Evolutionary conservation across 2,329 filamentous ascomycete species (phyloP), one percentile per base, ranked within the genome.

Genomic region (Dryadomyces quercivorus): DNA sequence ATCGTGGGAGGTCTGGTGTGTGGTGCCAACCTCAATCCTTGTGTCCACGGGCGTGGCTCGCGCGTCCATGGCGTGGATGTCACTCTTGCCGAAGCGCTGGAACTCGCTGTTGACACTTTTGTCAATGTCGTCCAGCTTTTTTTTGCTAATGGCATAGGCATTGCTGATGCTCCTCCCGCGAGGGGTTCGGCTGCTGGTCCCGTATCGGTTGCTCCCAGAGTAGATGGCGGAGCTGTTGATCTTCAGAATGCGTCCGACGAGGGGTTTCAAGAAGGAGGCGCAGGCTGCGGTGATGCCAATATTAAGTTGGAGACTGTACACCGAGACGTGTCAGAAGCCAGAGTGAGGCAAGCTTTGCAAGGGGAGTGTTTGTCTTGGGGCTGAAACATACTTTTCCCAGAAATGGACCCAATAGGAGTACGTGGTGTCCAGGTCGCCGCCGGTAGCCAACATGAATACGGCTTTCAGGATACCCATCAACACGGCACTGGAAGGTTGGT

Each of bases 401-500:
- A 55, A 55, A 45, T 55, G 53, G n/a, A 55, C 53, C 42, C 49
- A 51, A 31, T 55, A 55, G 10, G 40, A 10, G 31, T 61, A 65
- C 1, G 59, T 65, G 7, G 57, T 59, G 46, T 66, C 64, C 16
- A 56, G 59, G 22, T 61, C 56, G n/a, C 61, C 60, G 12, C 63
- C 62, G 31, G 60, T 64, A 3, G 61, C 61, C 36, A 66, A 60
- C 60, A 64, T 63, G 52, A 62, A 65, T 1, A 64, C 55, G 13
- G 62, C 63, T 44, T 64, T 65, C n/a, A 63, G 58, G n/a, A 66
- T 61, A 15, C 64, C 64, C 54, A 65, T 57, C 18, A 61, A 56
- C 5, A 66, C 62, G 9, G 62, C 61, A 51, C 63, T 65, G 2
- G 20, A 22, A 12, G 12, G 44, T 2, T 9, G n/a, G n/a, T 9